Conservation (phyloP, 768 basidiomycete genomes). For the Lactarius psammicola region DNA sequence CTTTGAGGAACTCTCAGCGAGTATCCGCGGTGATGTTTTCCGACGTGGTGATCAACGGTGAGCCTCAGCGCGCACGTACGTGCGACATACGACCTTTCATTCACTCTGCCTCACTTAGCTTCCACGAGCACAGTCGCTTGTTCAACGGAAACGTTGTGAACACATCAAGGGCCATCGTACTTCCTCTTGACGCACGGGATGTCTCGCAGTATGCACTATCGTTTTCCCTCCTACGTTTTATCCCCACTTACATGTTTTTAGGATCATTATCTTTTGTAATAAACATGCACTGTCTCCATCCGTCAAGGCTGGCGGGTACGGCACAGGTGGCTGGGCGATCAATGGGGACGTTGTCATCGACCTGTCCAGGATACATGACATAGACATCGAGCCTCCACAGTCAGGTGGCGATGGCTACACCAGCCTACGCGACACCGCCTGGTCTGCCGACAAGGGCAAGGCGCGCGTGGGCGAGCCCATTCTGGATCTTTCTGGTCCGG, state of each 20-base stretch:
- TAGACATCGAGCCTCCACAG: slow-evolving; percentile 62
- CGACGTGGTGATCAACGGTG: slow-evolving; percentile 24
- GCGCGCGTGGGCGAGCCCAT: slow-evolving; percentile 30
- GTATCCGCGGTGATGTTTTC: slow-evolving; percentile 25
- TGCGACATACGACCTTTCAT: not conserved
- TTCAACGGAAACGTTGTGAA: slow-evolving; percentile 79
- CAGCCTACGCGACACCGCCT: slow-evolving; percentile 55
- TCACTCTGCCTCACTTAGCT: slow-evolving; percentile 13
- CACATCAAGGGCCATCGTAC: slow-evolving; percentile 59
- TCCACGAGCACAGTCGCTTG: slow-evolving; percentile 34
- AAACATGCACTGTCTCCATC: slow-evolving; percentile 70
- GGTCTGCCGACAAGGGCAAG: slow-evolving; percentile 57
- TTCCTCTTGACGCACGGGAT: slow-evolving; percentile 76
- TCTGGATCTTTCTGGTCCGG: slow-evolving; percentile 16
- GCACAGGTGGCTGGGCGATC: slow-evolving; percentile 87
- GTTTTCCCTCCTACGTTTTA: not conserved
- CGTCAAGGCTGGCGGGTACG: slow-evolving; percentile 88
- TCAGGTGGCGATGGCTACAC: slow-evolving; percentile 47
- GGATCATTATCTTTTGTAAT: slow-evolving; percentile 71
- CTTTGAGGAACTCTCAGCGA: slow-evolving; percentile 22
- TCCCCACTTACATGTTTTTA: slow-evolving; percentile 32
- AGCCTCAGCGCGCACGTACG: not conserved
- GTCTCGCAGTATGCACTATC: slow-evolving; percentile 62
- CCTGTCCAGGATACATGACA: slow-evolving; percentile 62
- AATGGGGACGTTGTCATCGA: slow-evolving; percentile 86